Percentiles rank a stretch among this genome's conserved stretches.
These are phyloP conservation scores for Stentor roeselii DNA, from an alignment of 73 alveolate species.

Conservation along the genomic window DNA sequence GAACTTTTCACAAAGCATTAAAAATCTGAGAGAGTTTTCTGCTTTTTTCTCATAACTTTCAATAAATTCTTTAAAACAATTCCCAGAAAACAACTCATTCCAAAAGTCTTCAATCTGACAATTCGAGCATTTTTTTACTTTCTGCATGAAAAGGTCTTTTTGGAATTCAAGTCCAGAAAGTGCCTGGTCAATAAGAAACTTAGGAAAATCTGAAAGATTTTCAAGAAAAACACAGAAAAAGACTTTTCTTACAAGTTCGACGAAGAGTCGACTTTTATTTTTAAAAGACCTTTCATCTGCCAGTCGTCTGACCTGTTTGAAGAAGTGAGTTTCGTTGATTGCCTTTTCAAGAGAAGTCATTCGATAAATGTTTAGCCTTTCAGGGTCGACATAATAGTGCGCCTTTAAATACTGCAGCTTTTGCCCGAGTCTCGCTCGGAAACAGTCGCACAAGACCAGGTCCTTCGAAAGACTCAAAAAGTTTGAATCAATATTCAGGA, in stretches of 20 bases:
- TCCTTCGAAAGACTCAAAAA: background rate
- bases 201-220: background rate
- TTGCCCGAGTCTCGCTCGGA: background rate
- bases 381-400: conserved; percentile 1
- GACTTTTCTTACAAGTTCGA: background rate
- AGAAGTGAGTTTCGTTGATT: background rate
- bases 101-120: background rate
- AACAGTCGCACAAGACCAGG: background rate
- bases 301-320: background rate
- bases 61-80: background rate
- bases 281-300: background rate
- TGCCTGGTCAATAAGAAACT: background rate
- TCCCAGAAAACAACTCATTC: background rate
- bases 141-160: background rate
- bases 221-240: background rate
- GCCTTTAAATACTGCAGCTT: background rate
- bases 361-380: background rate
- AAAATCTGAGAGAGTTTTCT: background rate
- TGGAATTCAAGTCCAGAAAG: background rate
- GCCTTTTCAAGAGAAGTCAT: conserved; percentile 1
- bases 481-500: conserved; percentile 11
- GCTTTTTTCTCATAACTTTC: background rate
- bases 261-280: background rate
- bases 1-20: background rate
- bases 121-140: background rate